Percentiles rank a stretch among this genome's conserved stretches.
phyloP scores from a whole-genome alignment of 2,329 filamentous ascomycete species.

The Ceratocystis harringtonii region DNA sequence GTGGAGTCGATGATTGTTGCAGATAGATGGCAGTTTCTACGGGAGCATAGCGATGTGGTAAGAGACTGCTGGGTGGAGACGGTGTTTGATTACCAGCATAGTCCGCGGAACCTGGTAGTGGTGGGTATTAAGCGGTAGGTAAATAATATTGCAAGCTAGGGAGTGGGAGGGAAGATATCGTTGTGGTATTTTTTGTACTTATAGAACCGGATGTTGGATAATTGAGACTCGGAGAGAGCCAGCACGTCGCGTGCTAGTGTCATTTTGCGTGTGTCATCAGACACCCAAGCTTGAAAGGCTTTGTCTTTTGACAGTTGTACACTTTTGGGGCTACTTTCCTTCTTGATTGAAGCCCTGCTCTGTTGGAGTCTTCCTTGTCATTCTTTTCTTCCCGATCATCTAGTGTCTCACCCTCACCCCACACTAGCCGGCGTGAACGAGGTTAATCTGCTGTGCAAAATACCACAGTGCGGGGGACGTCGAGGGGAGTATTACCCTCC shows the following conservation, averaged over 20 bases:
- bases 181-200: neutral
- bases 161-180: neutral
- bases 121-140: conserved; percentile 64
- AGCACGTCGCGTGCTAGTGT: neutral
- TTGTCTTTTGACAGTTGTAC: too few relatives aligned
- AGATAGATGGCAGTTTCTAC: conserved; percentile 77
- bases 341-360: neutral
- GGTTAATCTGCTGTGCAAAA: neutral
- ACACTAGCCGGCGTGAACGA: neutral
- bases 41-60: conserved; percentile 57
- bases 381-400: neutral
- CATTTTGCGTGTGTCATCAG: neutral
- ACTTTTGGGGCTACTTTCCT: neutral
- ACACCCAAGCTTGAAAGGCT: too few relatives aligned
- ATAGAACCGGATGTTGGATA: neutral
- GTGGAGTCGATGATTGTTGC: conserved; percentile 81
- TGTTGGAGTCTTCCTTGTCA: neutral
- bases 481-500: neutral
- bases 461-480: neutral
- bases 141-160: neutral
- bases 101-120: conserved; percentile 82
- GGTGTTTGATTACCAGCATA: conserved; percentile 76
- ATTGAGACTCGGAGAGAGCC: neutral
- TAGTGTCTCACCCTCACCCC: neutral
- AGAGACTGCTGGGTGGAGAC: conserved; percentile 76